Base-by-base conservation (phyloP, 768 basidiomycete genomes). In the Tylopilus sp. region DNA sequence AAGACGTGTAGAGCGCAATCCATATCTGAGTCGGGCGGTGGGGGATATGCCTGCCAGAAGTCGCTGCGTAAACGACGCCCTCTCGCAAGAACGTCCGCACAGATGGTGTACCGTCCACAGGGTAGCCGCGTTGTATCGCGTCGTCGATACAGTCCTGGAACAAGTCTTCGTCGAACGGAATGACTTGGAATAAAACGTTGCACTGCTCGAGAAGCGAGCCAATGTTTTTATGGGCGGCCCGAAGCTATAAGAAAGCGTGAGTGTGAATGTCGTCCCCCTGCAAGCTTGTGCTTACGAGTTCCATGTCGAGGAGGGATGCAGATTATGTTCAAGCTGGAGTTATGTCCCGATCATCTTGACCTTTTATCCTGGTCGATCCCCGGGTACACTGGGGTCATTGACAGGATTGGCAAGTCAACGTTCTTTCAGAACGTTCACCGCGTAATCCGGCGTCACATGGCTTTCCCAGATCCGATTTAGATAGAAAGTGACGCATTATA, bases 1-100 rank as follows among this genome's bases (percentile, higher is more conserved):
- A 28, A 5, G 28, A 6, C 10, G 28, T 28, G 28, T 67, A 76
- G 11, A 76, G 59, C 6, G 73, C 68, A 26, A 76, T 71, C 67
- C 28, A 69, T 53, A 46, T 58, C 26, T 55, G 62, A 1, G 56
- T 50, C 4, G 48, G 28, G 22, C 54, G 59, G 20, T 53, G 31
- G 10, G 45, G 47, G 8, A 31, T 60, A 71, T 25, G 31, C 2
- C 8, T 15, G 31, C 31, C 31, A 31, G 31, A 11, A 31, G 6
- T 31, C 2, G 31, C 13, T 31, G 31, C 31, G 15, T 31, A 31
- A 12, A 58, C 43, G 31, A 68, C 68, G 1, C 72, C 73, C 2
- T 59, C 54, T 8, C 63, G 62, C 31, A 74, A 59, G 43, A 62
- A 71, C 4, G 68, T 69, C n/a, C 43, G 51, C 18, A 70, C 48